phyloP scores from a whole-genome alignment of 2,329 filamentous ascomycete genomes.

The Fusarium liriodendri region DNA sequence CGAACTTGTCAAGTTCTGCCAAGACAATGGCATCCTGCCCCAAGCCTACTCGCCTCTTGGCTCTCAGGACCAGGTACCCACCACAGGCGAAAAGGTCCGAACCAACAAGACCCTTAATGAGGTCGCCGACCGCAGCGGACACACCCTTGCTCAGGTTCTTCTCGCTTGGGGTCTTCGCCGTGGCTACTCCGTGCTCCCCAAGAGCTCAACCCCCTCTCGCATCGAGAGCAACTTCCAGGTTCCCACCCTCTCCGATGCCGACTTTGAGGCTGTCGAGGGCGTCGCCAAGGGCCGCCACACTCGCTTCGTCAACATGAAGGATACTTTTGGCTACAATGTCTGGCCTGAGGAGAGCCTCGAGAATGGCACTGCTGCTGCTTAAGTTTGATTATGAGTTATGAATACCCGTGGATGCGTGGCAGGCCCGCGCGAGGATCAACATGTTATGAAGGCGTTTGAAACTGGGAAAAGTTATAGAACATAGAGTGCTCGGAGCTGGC shows the following conservation, averaged over 20 bases:
- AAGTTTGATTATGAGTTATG: slow-evolving; percentile 19
- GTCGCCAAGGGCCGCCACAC: slow-evolving; percentile 68
- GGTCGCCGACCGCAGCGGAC: slow-evolving; percentile 62
- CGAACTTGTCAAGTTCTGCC: slow-evolving; percentile 65
- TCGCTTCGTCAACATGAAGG: slow-evolving; percentile 86
- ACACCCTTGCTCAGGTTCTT: slow-evolving; percentile 64
- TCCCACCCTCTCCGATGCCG: slow-evolving; percentile 59
- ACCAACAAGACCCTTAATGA: slow-evolving; percentile 57
- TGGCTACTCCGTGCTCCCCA: slow-evolving; percentile 76
- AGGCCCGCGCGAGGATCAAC: slow-evolving; percentile 10
- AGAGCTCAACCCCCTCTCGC: slow-evolving; percentile 74
- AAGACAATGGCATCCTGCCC: slow-evolving; percentile 61
- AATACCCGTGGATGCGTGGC: slow-evolving; percentile 25
- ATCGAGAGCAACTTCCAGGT: slow-evolving; percentile 57
- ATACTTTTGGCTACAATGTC: slow-evolving; percentile 80
- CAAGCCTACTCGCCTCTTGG: slow-evolving; percentile 72
- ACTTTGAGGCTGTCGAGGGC: slow-evolving; percentile 58
- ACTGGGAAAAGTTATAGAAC: slow-evolving; percentile 12
- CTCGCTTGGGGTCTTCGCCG: slow-evolving; percentile 72
- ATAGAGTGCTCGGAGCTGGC: neutral
- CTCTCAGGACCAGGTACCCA: slow-evolving; percentile 56
- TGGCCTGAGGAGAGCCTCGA: slow-evolving; percentile 67
- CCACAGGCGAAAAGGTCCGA: slow-evolving; percentile 43
- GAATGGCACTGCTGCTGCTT: slow-evolving; percentile 29
- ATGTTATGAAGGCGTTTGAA: slow-evolving; percentile 21